Base-by-base conservation (phyloP, 2,329 filamentous ascomycete genomes). In the Trichoderma gracile region DNA sequence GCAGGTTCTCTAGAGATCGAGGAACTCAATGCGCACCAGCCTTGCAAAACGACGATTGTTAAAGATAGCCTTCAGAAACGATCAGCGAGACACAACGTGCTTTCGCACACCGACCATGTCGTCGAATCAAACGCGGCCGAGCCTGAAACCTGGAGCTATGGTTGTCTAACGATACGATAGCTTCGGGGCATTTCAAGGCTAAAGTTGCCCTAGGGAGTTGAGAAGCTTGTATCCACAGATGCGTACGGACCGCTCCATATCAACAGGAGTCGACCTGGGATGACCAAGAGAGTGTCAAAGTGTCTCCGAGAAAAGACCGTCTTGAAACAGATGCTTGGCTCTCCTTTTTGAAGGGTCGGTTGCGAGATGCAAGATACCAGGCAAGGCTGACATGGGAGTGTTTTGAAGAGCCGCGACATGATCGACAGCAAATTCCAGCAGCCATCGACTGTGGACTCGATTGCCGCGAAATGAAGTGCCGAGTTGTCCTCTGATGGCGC, bases 291-390 rank as follows among this genome's bases (percentile, higher is more conserved):
- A 61, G 23, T 46, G 78, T 89, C 97, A 38, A 93, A 97, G 78
- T 85, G 89, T 69, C 81, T 97, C 67, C 86, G 93, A 68, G 97
- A 97, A 84, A 93, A 93, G 80, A 92, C 92, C 3, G 90, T 91
- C 1, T 82, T 97, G 56, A 85, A 91, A 66, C 86, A 91, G 1
- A 96, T 62, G 27, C 19, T 33, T 15, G 49, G 25, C 42, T 62
- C 43, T 45, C 49, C 30, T 62, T 62, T 30, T 49, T 14, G n/a
- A 14, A 38, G 33, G 17, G 25, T 38, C 47, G 59, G 53, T 61
- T 97, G 89, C 89, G 93, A 76, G 96, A 95, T 78, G 83, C 65
- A 85, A 96, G 7, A 79, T 94, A 42, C 82, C 84, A n/a, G 91
- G 73, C 89, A 90, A 0, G 89, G 59, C 59, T 54, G 49, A 40